These are phyloP conservation scores for Magnolia changhungtana DNA, from an alignment of 164 flowering plant species.

Conservation along the genomic window DNA sequence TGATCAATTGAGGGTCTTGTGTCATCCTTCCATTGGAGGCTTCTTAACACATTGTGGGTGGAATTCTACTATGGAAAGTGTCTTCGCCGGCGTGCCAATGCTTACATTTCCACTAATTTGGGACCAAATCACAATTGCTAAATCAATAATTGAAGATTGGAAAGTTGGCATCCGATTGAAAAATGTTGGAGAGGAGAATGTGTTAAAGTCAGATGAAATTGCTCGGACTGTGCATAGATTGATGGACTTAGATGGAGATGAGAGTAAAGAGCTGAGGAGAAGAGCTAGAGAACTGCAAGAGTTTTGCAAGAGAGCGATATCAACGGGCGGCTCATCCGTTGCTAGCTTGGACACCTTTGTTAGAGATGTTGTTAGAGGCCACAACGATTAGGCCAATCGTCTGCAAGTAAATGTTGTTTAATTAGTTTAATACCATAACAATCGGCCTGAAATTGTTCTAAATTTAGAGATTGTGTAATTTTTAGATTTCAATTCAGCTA, in stretches of 20 bases:
- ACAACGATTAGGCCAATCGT: neutral
- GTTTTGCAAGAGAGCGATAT: slow-evolving; percentile 5
- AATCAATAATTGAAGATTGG: slow-evolving; percentile 57
- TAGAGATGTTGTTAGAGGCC: neutral
- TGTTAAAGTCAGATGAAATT: slow-evolving; percentile 1
- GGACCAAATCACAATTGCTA: slow-evolving; percentile 48
- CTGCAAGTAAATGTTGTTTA: neutral
- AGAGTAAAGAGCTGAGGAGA: slow-evolving; percentile 10
- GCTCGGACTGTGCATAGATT: neutral
- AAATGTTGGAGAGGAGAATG: slow-evolving; percentile 20
- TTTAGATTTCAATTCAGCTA: neutral
- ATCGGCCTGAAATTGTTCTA: too few relatives aligned
- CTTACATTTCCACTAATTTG: slow-evolving; percentile 44
- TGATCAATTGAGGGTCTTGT: slow-evolving; percentile 57
- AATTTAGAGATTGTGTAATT: too few relatives aligned
- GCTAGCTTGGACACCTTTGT: neutral
- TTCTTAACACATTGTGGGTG: slow-evolving; percentile 74
- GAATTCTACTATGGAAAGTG: slow-evolving; percentile 55
- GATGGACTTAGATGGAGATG: slow-evolving; percentile 10
- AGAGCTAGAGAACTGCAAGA: slow-evolving; percentile 7
- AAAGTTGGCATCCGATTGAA: slow-evolving; percentile 46
- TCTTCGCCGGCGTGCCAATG: slow-evolving; percentile 52
- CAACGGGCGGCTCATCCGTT: neutral
- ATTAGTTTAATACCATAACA: too few relatives aligned
- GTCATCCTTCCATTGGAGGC: slow-evolving; percentile 58